Evolutionary conservation across 495 filamentous ascomycete species (phyloP).

Genomic region (Neurospora cerealis): DNA sequence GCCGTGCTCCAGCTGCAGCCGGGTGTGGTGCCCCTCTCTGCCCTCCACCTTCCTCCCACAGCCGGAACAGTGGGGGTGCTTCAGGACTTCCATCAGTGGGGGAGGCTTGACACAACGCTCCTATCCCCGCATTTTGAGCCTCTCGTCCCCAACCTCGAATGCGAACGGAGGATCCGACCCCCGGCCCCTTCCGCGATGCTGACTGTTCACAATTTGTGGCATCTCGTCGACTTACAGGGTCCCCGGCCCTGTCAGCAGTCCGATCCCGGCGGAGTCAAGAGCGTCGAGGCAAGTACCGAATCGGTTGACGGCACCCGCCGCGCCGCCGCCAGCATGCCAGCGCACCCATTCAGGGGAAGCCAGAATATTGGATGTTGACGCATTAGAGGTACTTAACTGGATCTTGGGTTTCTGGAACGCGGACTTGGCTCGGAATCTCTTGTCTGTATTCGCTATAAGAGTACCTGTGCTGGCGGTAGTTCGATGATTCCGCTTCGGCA

Average conservation of each 20-base stretch:
- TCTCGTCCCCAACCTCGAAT: background rate
- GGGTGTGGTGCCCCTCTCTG: background rate
- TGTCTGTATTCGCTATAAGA: background rate
- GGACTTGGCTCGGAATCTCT: background rate
- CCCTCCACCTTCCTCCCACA: background rate
- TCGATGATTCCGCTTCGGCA: background rate
- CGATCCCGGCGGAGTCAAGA: background rate
- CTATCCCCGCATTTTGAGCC: background rate
- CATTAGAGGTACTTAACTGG: background rate
- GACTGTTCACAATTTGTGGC: background rate
- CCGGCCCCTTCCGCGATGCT: background rate
- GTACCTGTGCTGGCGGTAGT: background rate
- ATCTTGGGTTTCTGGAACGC: background rate
- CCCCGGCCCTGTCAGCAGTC: background rate
- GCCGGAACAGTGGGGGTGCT: background rate
- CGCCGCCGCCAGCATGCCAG: background rate
- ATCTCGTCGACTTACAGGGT: background rate
- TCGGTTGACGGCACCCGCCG: background rate
- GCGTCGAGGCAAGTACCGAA: background rate
- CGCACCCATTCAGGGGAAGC: background rate
- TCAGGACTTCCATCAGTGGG: background rate
- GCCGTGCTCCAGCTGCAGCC: background rate
- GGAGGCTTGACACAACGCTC: background rate
- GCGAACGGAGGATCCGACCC: background rate
- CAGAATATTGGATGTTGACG: background rate